Conservation (phyloP, 179 eudicot genomes). For the Silene coronaria region DNA sequence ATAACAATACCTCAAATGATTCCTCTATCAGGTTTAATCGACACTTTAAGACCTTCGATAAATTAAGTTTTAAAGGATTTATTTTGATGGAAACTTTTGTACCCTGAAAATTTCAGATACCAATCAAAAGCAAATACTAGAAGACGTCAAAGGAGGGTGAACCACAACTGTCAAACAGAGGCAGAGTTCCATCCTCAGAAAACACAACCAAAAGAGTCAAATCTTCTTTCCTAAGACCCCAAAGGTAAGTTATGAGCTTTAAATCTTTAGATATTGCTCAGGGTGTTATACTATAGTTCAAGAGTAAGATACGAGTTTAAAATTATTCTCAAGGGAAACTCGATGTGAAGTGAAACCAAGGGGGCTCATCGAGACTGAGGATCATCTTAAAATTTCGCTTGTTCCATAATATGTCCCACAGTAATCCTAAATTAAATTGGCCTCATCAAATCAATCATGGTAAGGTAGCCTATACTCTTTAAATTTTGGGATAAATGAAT, state of each 20-base stretch:
- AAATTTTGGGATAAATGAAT: too few relatives aligned
- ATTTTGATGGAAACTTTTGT: too few relatives aligned
- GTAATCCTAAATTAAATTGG: too few relatives aligned
- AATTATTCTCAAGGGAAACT: slow-evolving; percentile 17
- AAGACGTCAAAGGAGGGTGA: slow-evolving; percentile 10
- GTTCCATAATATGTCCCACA: too few relatives aligned
- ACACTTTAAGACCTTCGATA: too few relatives aligned
- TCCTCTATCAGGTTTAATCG: too few relatives aligned
- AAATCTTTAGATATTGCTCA: not conserved
- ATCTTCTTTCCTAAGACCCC: slow-evolving; percentile 33
- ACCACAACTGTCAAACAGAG: slow-evolving; percentile 16
- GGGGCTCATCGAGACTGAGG: too few relatives aligned
- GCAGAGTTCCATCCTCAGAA: slow-evolving; percentile 21
- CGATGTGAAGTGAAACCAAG: too few relatives aligned
- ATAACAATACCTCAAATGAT: not conserved
- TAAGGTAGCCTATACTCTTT: too few relatives aligned
- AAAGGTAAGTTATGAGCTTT: slow-evolving; percentile 34
- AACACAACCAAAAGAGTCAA: slow-evolving; percentile 25
- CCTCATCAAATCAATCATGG: too few relatives aligned
- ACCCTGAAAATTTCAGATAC: slow-evolving; percentile 16
- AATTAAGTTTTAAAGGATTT: not conserved
- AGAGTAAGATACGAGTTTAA: not conserved
- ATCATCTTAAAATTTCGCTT: too few relatives aligned
- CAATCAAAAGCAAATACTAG: slow-evolving; percentile 30
- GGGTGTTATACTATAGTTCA: not conserved